Evolutionary conservation across 2,329 filamentous ascomycete genomes (phyloP).

Genomic region (Didymella exigua): DNA sequence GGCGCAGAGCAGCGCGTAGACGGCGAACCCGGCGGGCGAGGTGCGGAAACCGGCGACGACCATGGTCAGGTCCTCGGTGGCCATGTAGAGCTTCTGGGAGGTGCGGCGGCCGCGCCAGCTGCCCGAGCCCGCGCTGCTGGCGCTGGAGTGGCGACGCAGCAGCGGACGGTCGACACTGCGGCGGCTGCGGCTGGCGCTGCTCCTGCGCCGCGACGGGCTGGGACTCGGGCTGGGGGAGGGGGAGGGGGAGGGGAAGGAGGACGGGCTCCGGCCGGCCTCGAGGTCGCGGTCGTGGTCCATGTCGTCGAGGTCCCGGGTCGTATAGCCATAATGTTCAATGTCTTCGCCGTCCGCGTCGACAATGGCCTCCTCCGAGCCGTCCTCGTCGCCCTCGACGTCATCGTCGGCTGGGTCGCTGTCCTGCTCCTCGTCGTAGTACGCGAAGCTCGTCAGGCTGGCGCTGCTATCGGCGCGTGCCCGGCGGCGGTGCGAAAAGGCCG

Average conservation of each 20-base stretch:
- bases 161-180: conserved; percentile 65
- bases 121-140: conserved; percentile 68
- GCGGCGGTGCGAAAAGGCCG: conserved; percentile 82
- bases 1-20: conserved; percentile 74
- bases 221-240: conserved; percentile 22
- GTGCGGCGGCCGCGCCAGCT: conserved; percentile 65
- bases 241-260: too few relatives aligned
- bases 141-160: conserved; percentile 74
- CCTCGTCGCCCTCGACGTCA: conserved; percentile 23
- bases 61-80: conserved; percentile 91
- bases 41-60: conserved; percentile 91
- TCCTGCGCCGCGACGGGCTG: conserved; percentile 60
- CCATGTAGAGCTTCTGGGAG: conserved; percentile 91
- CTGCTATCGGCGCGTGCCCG: conserved; percentile 80
- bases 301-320: conserved; percentile 53
- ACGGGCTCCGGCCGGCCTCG: conserved; percentile 46
- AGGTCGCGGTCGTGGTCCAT: conserved; percentile 46
- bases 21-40: conserved; percentile 68
- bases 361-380: conserved; percentile 36
- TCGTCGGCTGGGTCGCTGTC: conserved; percentile 61
- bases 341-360: conserved; percentile 37
- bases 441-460: conserved; percentile 71
- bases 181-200: conserved; percentile 64
- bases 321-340: conserved; percentile 42
- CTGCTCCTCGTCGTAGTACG: conserved; percentile 79